Base-by-base conservation (phyloP, 2,329 filamentous ascomycete species). In the Furcasterigmium sp. region DNA sequence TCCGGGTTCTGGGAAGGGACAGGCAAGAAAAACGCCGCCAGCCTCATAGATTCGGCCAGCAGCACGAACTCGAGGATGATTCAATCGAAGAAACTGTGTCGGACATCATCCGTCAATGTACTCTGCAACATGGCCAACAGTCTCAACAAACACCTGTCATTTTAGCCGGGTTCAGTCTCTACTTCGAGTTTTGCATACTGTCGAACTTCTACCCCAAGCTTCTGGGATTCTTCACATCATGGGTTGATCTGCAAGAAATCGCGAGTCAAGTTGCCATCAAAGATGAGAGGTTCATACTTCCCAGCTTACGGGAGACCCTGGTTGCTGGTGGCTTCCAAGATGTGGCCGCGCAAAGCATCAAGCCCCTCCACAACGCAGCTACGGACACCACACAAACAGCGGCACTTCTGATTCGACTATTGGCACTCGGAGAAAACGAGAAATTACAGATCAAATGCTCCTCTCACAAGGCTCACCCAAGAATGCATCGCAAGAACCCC, bases 211-310 rank as follows among this genome's bases (percentile, higher is more conserved):
- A 30, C 37, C 37, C 37, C 7, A 30, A 21, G 19, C 15, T 30
- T 8, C 37, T 39, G 6, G n/a, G 9, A 11, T 30, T 29, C 25
- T 39, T 30, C 25, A 39, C 37, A 19, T n/a, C 17, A 8, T 39
- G 37, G 37, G 5, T 39, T 14, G 37, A 39, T 30, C 37, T 39
- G 25, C 37, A 39, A 25, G n/a, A 39, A 29, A 23, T 30, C 5
- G 15, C 25, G 15, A 5, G 15, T 14, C 37, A 30, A 8, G 25
- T 30, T 39, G 25, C 37, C 37, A 30, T 20, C 15, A 29, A 30
- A 15, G 25, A 19, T 25, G 17, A 19, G 3, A 19, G 15, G 17
- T 5, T 29, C 15, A 30, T 39, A 18, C 15, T 20, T 14, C 26
- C 37, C 17, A 39, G 37, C 25, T 30, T 39, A 19, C 15, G 25